Base-by-base conservation (phyloP, 129 eudicot genomes). In the Smallanthus sonchifolius region DNA sequence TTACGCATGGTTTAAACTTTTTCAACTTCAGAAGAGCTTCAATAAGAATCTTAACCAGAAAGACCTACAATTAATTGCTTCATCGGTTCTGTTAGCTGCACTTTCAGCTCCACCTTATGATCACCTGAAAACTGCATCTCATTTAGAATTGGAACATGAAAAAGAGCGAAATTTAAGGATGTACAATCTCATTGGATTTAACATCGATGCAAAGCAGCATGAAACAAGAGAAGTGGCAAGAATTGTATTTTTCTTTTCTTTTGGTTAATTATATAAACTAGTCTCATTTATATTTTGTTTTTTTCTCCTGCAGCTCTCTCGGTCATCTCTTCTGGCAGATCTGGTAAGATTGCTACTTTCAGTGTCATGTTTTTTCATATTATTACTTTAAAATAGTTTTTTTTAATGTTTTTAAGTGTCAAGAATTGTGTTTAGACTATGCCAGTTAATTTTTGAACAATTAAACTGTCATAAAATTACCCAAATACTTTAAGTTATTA, bases 1-100 rank as follows among this genome's bases (percentile, higher is more conserved):
- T 45, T 95, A 86, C 82, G 91, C 97, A 59, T 95, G 99, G 99
- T 89, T 95, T 36, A 95, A 86, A 76, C 94, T 91, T 47, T 95
- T 95, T 80, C 84, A 82, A 73, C 94, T 95, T 66, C 96, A 85
- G 74, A 95, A 94, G 61, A 87, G 89, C 72, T 95, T 90, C 54
- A 95, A 95, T 63, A 95, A 95, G 86, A 91, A 95, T 61, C 80
- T 95, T 34, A 86, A 68, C 64, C 99, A 95, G 82, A 95, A 95
- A 79, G 99, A 95, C 73, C 77, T 95, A 82, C 97, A 95, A 74
- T 59, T 89, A 54, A 95, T 95, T 59, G 99, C 99, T 36, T 91
- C 99, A 28, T 91, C 99, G 7, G 97, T 91, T 68, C 82, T 95
- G 38, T 75, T 95, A 67, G 97, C 99, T 74, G 99, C 94, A 1